A percentile compares a stretch with the other conserved stretches of the same genome.
Evolutionary conservation across 441 rosid genomes (phyloP).

Genomic region (Geranium incanum): DNA sequence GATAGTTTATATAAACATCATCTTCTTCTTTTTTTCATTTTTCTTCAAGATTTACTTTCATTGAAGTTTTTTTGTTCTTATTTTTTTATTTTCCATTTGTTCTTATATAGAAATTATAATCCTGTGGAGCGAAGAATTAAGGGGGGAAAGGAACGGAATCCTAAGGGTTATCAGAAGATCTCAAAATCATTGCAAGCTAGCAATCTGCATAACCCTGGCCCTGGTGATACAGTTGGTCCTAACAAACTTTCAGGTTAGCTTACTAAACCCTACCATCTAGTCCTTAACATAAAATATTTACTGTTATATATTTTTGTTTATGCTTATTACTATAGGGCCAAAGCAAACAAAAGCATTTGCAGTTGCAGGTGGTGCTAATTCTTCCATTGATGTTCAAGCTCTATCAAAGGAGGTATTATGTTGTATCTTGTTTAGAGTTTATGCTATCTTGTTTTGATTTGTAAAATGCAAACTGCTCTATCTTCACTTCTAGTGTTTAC

Average conservation of each 20-base stretch:
- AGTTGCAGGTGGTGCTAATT: constrained; percentile 34
- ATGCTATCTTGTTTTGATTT: not conserved
- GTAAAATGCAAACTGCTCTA: too few species aligned
- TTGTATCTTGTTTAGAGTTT: constrained; percentile 3
- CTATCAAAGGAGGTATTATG: constrained; percentile 64
- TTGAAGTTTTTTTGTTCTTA: not conserved
- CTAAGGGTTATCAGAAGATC: constrained; percentile 48
- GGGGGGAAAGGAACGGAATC: constrained; percentile 62
- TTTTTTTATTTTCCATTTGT: not conserved
- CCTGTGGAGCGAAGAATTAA: constrained; percentile 81
- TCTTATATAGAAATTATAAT: constrained; percentile 65
- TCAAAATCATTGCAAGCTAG: constrained; percentile 77
- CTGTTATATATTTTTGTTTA: constrained; percentile 12
- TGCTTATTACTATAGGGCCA: constrained; percentile 36
- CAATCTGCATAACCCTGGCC: constrained; percentile 45
- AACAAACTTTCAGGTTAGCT: constrained; percentile 36
- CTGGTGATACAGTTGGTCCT: constrained; percentile 27
- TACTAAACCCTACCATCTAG: not conserved
- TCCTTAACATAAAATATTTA: not conserved
- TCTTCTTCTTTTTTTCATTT: not conserved
- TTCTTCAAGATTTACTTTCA: not conserved
- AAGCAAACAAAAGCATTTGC: constrained; percentile 42
- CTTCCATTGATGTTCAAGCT: constrained; percentile 49
- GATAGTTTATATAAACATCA: constrained; percentile 14
- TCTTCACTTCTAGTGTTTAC: not conserved